A percentile compares a stretch with the other conserved stretches of the same genome.
phyloP scores from a whole-genome alignment of 805 yeast genomes.

The Babjeviella inositovora region DNA sequence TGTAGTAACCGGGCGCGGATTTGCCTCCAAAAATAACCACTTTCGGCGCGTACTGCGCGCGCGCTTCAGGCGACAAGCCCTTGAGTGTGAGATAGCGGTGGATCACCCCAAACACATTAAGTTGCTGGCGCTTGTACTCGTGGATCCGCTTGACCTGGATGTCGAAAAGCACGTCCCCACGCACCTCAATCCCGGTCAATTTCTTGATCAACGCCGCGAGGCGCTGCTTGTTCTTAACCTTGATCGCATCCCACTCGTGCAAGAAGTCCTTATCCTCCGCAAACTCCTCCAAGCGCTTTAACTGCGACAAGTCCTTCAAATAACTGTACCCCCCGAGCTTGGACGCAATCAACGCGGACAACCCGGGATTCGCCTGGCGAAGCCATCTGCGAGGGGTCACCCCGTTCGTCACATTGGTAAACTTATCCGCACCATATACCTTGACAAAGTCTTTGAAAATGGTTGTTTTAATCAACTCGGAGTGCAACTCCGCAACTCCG shows the following conservation, averaged over 20 bases:
- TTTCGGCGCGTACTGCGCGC: constrained; percentile 52
- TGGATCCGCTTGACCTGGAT: constrained; percentile 91
- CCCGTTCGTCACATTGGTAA: constrained; percentile 89
- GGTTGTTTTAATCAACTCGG: constrained; percentile 78
- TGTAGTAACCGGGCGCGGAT: constrained; percentile 95
- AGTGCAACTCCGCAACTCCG: constrained; percentile 93
- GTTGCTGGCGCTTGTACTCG: constrained; percentile 90
- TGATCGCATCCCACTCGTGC: constrained; percentile 54
- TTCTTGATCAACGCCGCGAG: constrained; percentile 53
- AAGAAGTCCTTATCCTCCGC: constrained; percentile 59
- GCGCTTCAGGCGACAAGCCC: constrained; percentile 44
- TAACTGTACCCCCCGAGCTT: constrained; percentile 57
- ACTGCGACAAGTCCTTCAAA: constrained; percentile 47
- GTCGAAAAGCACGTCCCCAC: constrained; percentile 67
- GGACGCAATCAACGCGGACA: constrained; percentile 58
- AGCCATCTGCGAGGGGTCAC: constrained; percentile 95
- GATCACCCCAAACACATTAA: constrained; percentile 82
- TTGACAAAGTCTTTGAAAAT: constrained; percentile 82
- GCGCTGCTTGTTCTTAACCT: constrained; percentile 49
- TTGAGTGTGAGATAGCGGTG: constrained; percentile 70
- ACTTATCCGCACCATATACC: constrained; percentile 68
- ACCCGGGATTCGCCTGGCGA: constrained; percentile 78
- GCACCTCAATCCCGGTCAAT: constrained; percentile 49
- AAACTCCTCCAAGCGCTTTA: constrained; percentile 51
- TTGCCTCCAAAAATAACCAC: constrained; percentile 85